phyloP scores from a whole-genome alignment of 371 early-diverging fungal species.

The Parasitella parasitica region DNA sequence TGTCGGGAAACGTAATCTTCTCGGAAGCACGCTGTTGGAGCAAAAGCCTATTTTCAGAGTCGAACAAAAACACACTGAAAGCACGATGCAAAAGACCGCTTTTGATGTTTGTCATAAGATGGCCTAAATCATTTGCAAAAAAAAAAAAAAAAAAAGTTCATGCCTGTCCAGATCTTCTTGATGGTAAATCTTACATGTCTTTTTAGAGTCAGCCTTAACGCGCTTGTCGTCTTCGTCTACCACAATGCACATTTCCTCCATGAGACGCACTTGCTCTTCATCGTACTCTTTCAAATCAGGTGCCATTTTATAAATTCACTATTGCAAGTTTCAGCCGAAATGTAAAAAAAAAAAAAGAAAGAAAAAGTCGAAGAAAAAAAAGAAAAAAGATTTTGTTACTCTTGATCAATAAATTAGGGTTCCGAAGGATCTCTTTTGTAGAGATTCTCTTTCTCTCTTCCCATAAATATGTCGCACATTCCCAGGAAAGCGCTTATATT shows the following conservation, averaged over 20 bases:
- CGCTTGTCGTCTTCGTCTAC: constrained; percentile 83
- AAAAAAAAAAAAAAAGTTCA: neutral
- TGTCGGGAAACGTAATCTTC: constrained; percentile 97
- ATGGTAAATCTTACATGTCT: constrained; percentile 80
- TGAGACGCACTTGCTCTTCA: constrained; percentile 89
- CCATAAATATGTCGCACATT: constrained; percentile 35
- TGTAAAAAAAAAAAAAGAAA: neutral
- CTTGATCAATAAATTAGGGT: neutral
- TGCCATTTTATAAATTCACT: constrained; percentile 33
- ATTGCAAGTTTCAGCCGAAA: constrained; percentile 1
- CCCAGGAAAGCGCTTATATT: constrained; percentile 16
- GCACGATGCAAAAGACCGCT: constrained; percentile 93
- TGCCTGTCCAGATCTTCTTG: neutral
- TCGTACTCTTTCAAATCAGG: constrained; percentile 71
- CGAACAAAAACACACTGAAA: constrained; percentile 95
- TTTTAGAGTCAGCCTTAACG: constrained; percentile 87
- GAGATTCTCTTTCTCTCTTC: constrained; percentile 32
- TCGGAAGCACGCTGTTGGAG: constrained; percentile 93
- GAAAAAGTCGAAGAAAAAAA: neutral
- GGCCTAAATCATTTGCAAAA: constrained; percentile 56
- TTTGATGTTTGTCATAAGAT: constrained; percentile 89
- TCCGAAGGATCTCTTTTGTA: neutral
- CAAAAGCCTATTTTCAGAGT: constrained; percentile 74
- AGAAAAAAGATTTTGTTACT: neutral
- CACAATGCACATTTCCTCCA: constrained; percentile 96